Conservation (phyloP, 495 filamentous ascomycete genomes). For the Penicillium argentinense region DNA sequence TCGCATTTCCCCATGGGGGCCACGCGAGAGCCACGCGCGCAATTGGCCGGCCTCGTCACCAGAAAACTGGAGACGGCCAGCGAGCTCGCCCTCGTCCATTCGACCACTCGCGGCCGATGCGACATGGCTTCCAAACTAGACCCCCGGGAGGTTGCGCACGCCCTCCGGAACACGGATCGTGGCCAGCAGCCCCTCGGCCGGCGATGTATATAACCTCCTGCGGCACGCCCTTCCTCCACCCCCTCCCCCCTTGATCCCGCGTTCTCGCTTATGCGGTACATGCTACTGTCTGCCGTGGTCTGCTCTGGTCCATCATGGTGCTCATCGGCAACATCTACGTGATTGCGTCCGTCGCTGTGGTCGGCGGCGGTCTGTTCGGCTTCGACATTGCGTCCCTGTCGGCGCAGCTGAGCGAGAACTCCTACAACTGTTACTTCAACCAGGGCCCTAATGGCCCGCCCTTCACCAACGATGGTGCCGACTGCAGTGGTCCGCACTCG, state of each 20-base stretch:
- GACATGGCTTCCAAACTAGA: too few species aligned
- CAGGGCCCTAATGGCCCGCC: conserved; percentile 31
- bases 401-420: conserved; percentile 61
- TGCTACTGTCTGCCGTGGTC: neutral
- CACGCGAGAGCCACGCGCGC: neutral
- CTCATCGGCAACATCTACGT: conserved; percentile 59
- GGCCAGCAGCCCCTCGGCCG: too few species aligned
- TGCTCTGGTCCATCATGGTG: conserved; percentile 2
- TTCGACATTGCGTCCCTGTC: conserved; percentile 85
- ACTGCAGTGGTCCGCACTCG: conserved; percentile 49
- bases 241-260: neutral
- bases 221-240: neutral
- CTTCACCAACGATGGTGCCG: conserved; percentile 16
- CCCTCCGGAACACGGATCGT: too few species aligned
- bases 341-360: conserved; percentile 72
- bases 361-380: conserved; percentile 79
- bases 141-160: too few species aligned
- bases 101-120: too few species aligned
- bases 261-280: too few species aligned
- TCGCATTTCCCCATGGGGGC: conserved; percentile 26
- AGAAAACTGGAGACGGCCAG: neutral
- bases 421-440: conserved; percentile 67
- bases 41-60: neutral
- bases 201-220: too few species aligned
- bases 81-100: too few species aligned